These are phyloP conservation scores for Colletotrichum sp. DNA, from an alignment of 2,329 filamentous ascomycete species.

Conservation along the genomic window DNA sequence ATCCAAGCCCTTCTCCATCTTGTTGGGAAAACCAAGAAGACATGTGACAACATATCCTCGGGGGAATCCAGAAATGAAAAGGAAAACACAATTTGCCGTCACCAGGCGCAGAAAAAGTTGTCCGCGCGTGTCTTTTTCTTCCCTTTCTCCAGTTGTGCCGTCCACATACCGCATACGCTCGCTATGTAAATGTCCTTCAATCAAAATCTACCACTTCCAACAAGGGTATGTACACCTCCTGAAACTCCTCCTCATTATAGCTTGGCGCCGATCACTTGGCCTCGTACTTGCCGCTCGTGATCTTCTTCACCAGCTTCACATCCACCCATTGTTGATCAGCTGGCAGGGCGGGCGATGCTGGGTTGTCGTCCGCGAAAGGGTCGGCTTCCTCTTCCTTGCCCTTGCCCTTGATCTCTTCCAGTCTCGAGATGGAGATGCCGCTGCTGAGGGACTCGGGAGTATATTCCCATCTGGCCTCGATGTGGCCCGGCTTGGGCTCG, in stretches of 20 bases:
- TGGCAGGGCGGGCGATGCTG: constrained; percentile 21
- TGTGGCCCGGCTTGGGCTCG: constrained; percentile 73
- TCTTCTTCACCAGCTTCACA: constrained; percentile 68
- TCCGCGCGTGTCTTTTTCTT: not conserved
- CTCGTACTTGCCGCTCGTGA: constrained; percentile 80
- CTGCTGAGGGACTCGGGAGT: constrained; percentile 52
- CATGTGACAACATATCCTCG: not conserved
- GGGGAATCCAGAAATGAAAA: not conserved
- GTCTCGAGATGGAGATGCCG: constrained; percentile 68
- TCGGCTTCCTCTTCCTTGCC: constrained; percentile 61
- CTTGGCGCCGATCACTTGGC: constrained; percentile 41
- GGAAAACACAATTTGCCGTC: not conserved
- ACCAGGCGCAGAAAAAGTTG: not conserved
- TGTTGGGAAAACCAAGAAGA: not conserved
- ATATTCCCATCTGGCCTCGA: constrained; percentile 85
- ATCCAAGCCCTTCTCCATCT: not conserved
- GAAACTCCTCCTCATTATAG: not conserved
- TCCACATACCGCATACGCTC: constrained; percentile 6
- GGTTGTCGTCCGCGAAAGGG: constrained; percentile 68
- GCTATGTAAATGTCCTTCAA: constrained; percentile 20
- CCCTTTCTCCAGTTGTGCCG: not conserved
- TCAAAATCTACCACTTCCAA: constrained; percentile 10
- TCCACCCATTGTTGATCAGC: constrained; percentile 63
- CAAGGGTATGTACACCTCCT: constrained; percentile 13
- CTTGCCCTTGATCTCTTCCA: constrained; percentile 57